These are phyloP conservation scores for Wickerhamomyces ciferrii DNA, from an alignment of 805 yeast species.

Conservation along the genomic window DNA sequence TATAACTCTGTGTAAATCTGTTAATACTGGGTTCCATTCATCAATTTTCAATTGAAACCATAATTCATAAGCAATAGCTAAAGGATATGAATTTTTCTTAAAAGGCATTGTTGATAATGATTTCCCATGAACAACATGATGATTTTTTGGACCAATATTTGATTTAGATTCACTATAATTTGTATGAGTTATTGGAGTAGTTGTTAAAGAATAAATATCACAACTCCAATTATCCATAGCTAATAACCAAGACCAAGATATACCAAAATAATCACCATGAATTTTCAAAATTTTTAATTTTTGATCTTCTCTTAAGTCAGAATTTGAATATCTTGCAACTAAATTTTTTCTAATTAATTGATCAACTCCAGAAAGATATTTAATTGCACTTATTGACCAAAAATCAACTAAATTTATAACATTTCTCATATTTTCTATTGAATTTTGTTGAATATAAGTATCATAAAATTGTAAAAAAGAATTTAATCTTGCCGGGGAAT, in stretches of 20 bases:
- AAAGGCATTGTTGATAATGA: constrained; percentile 15
- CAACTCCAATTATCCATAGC: constrained; percentile 19
- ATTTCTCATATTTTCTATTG: constrained; percentile 1
- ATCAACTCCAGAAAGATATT: constrained; percentile 14
- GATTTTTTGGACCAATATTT: constrained; percentile 17
- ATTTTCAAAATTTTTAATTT: constrained; percentile 11
- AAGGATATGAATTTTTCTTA: constrained; percentile 12
- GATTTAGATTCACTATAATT: constrained; percentile 6
- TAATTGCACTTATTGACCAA: constrained; percentile 20
- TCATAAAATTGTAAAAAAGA: constrained; percentile 17
- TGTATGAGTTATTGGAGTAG: constrained; percentile 8
- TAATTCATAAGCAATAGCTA: constrained; percentile 14
- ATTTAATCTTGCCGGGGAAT: constrained; percentile 11
- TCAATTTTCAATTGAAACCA: constrained; percentile 12
- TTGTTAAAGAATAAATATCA: constrained; percentile 14
- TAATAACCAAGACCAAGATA: constrained; percentile 21
- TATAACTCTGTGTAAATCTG: constrained; percentile 14
- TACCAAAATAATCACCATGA: constrained; percentile 8
- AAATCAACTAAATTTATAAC: constrained; percentile 9
- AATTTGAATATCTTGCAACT: constrained; percentile 16
- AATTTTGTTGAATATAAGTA: constrained; percentile 4
- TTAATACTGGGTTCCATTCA: constrained; percentile 18
- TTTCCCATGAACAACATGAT: constrained; percentile 16
- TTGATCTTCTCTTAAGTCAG: constrained; percentile 9
- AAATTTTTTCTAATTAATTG: constrained; percentile 6